phyloP scores from a whole-genome alignment of 1,284 basidiomycete genomes.

The Ceratobasidium sp. region DNA sequence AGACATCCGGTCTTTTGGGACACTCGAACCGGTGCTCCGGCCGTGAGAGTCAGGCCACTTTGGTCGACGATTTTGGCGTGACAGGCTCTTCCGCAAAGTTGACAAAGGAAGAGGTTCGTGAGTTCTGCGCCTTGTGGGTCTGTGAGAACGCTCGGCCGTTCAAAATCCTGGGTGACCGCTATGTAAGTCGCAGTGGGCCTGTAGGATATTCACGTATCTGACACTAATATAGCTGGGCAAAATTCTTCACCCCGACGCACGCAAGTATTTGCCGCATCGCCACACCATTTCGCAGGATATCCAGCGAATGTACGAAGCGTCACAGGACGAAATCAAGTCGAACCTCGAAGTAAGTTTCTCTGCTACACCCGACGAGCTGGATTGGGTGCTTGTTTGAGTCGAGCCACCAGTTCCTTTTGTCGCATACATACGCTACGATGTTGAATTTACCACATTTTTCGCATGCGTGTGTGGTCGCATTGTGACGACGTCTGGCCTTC shows the following conservation, averaged over 20 bases:
- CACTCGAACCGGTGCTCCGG: neutral
- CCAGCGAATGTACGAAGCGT: neutral
- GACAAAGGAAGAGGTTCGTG: neutral
- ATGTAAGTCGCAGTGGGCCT: no score
- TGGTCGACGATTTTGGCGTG: neutral
- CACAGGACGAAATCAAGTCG: neutral
- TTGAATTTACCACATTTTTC: no score
- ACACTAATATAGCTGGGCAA: conserved; percentile 8
- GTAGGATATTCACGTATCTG: no score
- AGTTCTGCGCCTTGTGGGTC: neutral
- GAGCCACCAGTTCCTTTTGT: no score
- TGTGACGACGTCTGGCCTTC: no score
- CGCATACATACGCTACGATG: no score
- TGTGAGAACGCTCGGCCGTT: neutral
- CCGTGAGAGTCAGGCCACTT: neutral
- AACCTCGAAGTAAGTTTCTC: neutral
- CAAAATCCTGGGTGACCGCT: neutral
- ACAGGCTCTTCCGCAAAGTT: neutral
- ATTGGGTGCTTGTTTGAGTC: no score
- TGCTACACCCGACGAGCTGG: neutral
- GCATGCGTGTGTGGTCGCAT: no score
- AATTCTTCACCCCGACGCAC: neutral
- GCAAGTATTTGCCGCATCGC: neutral
- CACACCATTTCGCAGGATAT: neutral
- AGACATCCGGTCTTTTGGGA: neutral